Evolutionary conservation across 257 asterid species (phyloP).

Genomic region (Solanum raphanifolium): DNA sequence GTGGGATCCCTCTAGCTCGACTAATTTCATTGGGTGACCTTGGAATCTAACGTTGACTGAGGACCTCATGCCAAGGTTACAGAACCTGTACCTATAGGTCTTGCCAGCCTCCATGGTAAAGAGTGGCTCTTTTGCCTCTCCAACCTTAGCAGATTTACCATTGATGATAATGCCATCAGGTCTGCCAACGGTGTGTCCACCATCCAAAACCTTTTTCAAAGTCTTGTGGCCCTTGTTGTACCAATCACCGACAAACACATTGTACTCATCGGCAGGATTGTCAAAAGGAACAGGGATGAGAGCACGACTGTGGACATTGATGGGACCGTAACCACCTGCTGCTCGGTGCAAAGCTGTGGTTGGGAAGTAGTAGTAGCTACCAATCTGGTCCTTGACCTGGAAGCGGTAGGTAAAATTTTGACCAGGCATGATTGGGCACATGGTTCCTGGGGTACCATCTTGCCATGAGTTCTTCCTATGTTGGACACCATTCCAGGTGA

Average conservation of each 20-base stretch:
- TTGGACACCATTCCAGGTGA: slow-evolving; percentile 44
- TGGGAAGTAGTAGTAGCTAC: slow-evolving; percentile 32
- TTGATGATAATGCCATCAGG: slow-evolving; percentile 41
- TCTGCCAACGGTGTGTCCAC: slow-evolving; percentile 30
- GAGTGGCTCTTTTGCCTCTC: slow-evolving; percentile 23
- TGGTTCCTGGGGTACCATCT: slow-evolving; percentile 45
- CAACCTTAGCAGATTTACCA: slow-evolving; percentile 30
- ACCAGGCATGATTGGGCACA: slow-evolving; percentile 53
- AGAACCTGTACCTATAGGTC: slow-evolving; percentile 43
- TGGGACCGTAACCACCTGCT: slow-evolving; percentile 29
- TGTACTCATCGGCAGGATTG: not conserved
- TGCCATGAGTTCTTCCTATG: slow-evolving; percentile 52
- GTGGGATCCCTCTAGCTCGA: slow-evolving; percentile 52
- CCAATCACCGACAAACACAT: slow-evolving; percentile 39
- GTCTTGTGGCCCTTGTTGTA: slow-evolving; percentile 52
- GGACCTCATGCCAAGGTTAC: slow-evolving; percentile 36
- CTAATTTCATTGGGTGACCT: slow-evolving; percentile 40
- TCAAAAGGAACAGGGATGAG: slow-evolving; percentile 51
- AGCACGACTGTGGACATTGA: slow-evolving; percentile 39
- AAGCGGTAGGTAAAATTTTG: slow-evolving; percentile 37
- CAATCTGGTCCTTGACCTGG: slow-evolving; percentile 42
- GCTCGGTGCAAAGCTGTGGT: slow-evolving; percentile 40
- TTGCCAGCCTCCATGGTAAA: slow-evolving; percentile 34
- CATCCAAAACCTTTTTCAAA: slow-evolving; percentile 28
- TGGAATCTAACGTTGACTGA: slow-evolving; percentile 41